Evolutionary conservation across 2,329 filamentous ascomycete genomes (phyloP), one percentile per base, ranked within the genome.

Genomic region (Aspergillus novofumigatus): DNA sequence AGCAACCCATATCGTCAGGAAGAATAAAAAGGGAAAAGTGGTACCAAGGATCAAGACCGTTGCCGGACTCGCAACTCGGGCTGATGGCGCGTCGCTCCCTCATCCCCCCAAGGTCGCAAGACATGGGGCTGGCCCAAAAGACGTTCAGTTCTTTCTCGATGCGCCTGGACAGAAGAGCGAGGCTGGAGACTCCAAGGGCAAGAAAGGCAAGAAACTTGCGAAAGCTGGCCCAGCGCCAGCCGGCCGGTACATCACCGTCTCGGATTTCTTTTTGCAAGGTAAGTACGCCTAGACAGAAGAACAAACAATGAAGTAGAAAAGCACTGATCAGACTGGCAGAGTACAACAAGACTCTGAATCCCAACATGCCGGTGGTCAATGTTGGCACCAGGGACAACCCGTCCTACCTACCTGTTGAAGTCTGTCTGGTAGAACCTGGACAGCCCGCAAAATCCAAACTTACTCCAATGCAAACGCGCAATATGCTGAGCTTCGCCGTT

Each of bases 401-500:
- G 0, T 78, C 78, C 0, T 91, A 88, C 63, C 72, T 90, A 41
- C 88, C 89, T 0, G 82, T 84, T 0, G 88, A 92, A 68, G 75
- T 86, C 5, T 86, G 89, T 60, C 71, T 76, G 3, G 80, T 94
- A 2, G 68, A 85, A 8, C 79, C 83, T 1, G 89, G 88, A 0
- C 90, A 94, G 66, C 72, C 82, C 0, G 79, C 86, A 23, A 83
- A 82, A 42, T 75, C 81, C 3, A 85, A 86, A 64, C 77, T 92
- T 17, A 80, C 70, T 0, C 76, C 80, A 0, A 71, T 78, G 0
- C 88, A 93, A 67, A 89, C 88, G 0, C 78, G 81, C 0, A 66
- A 75, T 0, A 92, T 94, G 90, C 85, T 93, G 49, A 75, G 75
- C 0, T 90, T 91, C 68, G 88, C 91, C 1, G 90, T 88, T 55